These are phyloP conservation scores for Lasiodiplodia sp. DNA, from an alignment of 2,329 filamentous ascomycete species.

Conservation along the genomic window DNA sequence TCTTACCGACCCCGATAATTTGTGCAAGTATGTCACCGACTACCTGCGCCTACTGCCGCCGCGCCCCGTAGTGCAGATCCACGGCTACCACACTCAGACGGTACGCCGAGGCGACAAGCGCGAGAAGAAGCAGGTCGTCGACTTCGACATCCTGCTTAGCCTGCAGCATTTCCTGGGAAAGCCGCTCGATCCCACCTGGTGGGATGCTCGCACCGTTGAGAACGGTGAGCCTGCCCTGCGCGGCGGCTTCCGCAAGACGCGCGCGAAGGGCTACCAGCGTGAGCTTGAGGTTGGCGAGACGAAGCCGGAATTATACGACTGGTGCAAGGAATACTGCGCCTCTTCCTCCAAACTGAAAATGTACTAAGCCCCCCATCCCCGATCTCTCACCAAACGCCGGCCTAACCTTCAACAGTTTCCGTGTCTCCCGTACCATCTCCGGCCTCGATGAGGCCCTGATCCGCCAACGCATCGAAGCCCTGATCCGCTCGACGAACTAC, in stretches of 20 bases:
- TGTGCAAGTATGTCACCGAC: conserved; percentile 40
- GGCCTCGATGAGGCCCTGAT: conserved; percentile 68
- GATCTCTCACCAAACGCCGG: not conserved
- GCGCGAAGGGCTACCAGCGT: conserved; percentile 56
- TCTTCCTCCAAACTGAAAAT: conserved; percentile 64
- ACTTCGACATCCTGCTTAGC: conserved; percentile 49
- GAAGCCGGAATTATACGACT: conserved; percentile 60
- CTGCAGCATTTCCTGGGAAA: conserved; percentile 38
- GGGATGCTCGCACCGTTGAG: conserved; percentile 53
- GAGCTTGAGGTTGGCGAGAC: conserved; percentile 54
- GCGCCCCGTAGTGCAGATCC: conserved; percentile 45
- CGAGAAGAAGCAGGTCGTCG: conserved; percentile 44
- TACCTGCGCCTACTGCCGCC: conserved; percentile 40
- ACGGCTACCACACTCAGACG: conserved; percentile 48
- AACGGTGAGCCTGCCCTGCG: conserved; percentile 69
- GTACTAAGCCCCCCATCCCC: conserved; percentile 12
- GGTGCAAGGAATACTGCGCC: conserved; percentile 73
- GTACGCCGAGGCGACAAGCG: conserved; percentile 45
- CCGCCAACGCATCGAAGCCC: conserved; percentile 58
- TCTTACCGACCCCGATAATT: conserved; percentile 42
- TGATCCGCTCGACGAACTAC: conserved; percentile 72
- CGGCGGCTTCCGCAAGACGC: conserved; percentile 66
- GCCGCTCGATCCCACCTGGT: conserved; percentile 21
- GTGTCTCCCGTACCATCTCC: conserved; percentile 54
- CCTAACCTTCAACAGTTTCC: conserved; percentile 41